Percentiles rank a stretch among this genome's conserved stretches.
phyloP scores from a whole-genome alignment of 345 rosid genomes.

The Iberis pinnata region DNA sequence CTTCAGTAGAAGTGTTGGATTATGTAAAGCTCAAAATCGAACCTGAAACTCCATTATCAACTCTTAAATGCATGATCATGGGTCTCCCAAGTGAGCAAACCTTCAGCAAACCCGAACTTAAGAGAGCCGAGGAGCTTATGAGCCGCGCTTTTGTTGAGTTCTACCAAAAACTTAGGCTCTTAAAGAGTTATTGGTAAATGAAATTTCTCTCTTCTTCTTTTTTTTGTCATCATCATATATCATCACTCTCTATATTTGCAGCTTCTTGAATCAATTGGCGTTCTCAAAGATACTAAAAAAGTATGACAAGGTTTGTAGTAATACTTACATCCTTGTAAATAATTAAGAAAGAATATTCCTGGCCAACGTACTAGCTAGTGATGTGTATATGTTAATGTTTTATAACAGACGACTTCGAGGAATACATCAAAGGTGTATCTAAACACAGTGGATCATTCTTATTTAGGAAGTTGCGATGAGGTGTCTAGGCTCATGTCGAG shows the following conservation, averaged over 20 bases:
- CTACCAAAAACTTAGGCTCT: conserved; percentile 55
- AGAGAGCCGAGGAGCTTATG: conserved; percentile 47
- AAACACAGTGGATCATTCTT: conserved; percentile 53
- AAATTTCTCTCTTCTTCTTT: background rate
- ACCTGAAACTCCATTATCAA: conserved; percentile 51
- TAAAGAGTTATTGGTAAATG: conserved; percentile 58
- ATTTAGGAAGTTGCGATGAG: conserved; percentile 65
- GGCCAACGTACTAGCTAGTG: too few species aligned
- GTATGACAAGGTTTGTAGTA: conserved; percentile 54
- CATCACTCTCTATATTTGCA: conserved; percentile 30
- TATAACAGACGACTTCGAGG: conserved; percentile 55
- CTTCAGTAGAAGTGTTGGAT: conserved; percentile 49
- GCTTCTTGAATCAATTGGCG: conserved; percentile 62
- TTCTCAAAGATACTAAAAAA: conserved; percentile 68
- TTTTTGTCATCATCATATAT: conserved; percentile 2
- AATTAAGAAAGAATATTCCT: too few species aligned
- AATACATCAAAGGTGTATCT: conserved; percentile 49
- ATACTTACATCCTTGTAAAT: too few species aligned
- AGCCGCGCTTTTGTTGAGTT: conserved; percentile 48
- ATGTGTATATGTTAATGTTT: conserved; percentile 7
- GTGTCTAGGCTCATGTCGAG: conserved; percentile 54
- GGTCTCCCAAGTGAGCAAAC: conserved; percentile 46
- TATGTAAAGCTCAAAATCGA: conserved; percentile 52
- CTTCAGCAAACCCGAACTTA: conserved; percentile 44
- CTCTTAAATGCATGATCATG: conserved; percentile 46